Conservation (phyloP, 2,329 filamentous ascomycete genomes). For the Neopestalotiopsis clavispora region DNA sequence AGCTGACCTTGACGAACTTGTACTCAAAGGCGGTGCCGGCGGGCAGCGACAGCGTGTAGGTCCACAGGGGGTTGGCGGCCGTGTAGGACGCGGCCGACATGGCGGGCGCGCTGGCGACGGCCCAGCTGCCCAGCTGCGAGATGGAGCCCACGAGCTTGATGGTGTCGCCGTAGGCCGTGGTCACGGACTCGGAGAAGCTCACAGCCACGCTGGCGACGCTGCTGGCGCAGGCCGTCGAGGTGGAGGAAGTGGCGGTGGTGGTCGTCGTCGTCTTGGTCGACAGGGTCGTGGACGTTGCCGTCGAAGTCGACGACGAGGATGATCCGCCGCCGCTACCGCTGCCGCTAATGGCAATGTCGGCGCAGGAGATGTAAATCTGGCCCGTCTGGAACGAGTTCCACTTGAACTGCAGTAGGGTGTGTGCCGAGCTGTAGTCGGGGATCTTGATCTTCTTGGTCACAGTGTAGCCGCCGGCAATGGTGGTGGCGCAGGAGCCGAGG, state of each 20-base stretch:
- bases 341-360: constrained; percentile 52
- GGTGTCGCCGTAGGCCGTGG: constrained; percentile 49
- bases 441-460: constrained; percentile 58
- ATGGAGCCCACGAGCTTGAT: constrained; percentile 45
- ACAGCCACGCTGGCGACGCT: constrained; percentile 35
- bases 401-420: constrained; percentile 56
- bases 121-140: constrained; percentile 51
- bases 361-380: constrained; percentile 58
- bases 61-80: constrained; percentile 52
- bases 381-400: constrained; percentile 61
- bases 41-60: constrained; percentile 45
- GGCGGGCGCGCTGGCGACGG: constrained; percentile 41
- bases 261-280: constrained; percentile 50
- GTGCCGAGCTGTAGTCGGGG: constrained; percentile 47
- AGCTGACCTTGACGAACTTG: constrained; percentile 53
- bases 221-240: constrained; percentile 37
- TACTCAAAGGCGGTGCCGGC: constrained; percentile 52
- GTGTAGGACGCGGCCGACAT: constrained; percentile 58
- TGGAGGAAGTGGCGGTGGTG: constrained; percentile 41
- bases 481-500: constrained; percentile 51
- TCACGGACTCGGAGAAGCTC: constrained; percentile 42
- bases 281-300: constrained; percentile 29
- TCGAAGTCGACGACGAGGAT: neutral
- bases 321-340: neutral
- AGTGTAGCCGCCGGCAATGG: constrained; percentile 57